These are phyloP conservation scores for Dryadomyces quercus-mongolicae DNA, from an alignment of 2,329 filamentous ascomycete genomes.

Conservation along the genomic window DNA sequence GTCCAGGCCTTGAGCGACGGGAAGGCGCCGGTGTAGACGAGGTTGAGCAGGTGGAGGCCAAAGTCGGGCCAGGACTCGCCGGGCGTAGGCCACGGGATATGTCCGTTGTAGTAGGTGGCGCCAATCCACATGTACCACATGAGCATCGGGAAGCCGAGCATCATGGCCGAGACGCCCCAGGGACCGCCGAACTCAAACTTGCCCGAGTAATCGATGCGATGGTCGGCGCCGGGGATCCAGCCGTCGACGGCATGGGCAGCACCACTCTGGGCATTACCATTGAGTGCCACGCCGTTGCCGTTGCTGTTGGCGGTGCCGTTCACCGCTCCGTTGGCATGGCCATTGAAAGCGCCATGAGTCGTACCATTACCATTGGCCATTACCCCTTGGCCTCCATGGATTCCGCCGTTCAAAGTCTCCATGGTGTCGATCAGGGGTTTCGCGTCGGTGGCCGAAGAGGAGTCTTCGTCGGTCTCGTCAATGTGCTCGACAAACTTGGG, in stretches of 20 bases:
- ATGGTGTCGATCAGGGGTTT: too few relatives aligned
- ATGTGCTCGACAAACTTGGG: slow-evolving; percentile 38
- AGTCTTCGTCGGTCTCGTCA: slow-evolving; percentile 29
- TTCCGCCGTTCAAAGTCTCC: too few relatives aligned
- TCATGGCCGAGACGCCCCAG: slow-evolving; percentile 68
- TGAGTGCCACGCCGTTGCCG: slow-evolving; percentile 19
- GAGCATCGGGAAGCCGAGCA: slow-evolving; percentile 82
- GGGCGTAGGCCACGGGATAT: slow-evolving; percentile 54
- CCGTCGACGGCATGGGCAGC: slow-evolving; percentile 35
- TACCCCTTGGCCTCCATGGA: too few relatives aligned
- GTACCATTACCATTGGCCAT: too few relatives aligned
- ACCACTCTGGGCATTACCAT: slow-evolving; percentile 16
- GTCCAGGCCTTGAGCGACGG: slow-evolving; percentile 73
- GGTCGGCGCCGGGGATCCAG: slow-evolving; percentile 47
- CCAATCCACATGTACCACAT: slow-evolving; percentile 99
- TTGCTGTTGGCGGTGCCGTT: slow-evolving; percentile 15
- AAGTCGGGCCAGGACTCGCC: slow-evolving; percentile 64
- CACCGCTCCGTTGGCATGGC: slow-evolving; percentile 9
- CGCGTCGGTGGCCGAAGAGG: background rate
- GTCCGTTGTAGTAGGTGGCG: slow-evolving; percentile 81
- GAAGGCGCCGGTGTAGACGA: slow-evolving; percentile 76
- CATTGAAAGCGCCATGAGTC: too few relatives aligned
- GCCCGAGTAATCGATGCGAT: slow-evolving; percentile 50
- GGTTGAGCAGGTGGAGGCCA: slow-evolving; percentile 51
- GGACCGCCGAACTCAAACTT: slow-evolving; percentile 80